Evolutionary conservation across 176 grass and related monocot genomes (phyloP).

Genomic region (Oryza rufipogon): DNA sequence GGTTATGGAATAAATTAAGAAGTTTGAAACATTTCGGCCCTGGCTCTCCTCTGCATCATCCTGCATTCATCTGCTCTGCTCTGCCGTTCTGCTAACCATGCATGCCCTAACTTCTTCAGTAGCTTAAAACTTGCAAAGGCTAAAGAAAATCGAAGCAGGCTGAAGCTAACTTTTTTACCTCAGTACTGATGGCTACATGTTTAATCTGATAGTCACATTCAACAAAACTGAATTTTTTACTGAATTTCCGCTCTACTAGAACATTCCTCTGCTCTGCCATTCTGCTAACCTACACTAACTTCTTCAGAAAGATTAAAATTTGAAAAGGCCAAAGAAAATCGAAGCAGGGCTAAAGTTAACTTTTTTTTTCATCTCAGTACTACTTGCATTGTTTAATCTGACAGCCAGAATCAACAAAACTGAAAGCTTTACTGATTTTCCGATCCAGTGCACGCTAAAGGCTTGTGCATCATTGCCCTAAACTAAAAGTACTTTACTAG

Average conservation of each 20-base stretch:
- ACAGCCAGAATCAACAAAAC: not conserved
- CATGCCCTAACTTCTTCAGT: not conserved
- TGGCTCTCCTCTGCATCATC: slow-evolving; percentile 12
- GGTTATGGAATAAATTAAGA: slow-evolving; percentile 81
- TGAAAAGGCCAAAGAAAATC: not conserved
- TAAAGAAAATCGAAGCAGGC: slow-evolving; percentile 16
- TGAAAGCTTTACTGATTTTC: not conserved
- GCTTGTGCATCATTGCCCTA: not conserved
- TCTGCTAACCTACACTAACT: slow-evolving; percentile 2
- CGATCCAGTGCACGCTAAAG: not conserved
- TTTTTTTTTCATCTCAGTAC: not conserved
- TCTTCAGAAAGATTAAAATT: not conserved
- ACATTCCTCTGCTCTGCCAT: not conserved
- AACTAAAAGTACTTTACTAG: not conserved
- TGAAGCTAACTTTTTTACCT: not conserved
- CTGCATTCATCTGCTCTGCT: slow-evolving; percentile 21
- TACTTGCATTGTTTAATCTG: not conserved
- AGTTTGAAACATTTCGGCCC: slow-evolving; percentile 41
- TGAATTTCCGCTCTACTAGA: not conserved
- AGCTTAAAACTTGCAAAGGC: not conserved
- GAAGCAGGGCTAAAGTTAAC: slow-evolving; percentile 9
- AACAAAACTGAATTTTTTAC: not conserved
- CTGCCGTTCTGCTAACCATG: slow-evolving; percentile 18
- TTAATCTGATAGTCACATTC: not conserved
- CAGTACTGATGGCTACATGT: not conserved